These are phyloP conservation scores for Eucalyptus pumila DNA, from an alignment of 345 rosid genomes.

Conservation along the genomic window DNA sequence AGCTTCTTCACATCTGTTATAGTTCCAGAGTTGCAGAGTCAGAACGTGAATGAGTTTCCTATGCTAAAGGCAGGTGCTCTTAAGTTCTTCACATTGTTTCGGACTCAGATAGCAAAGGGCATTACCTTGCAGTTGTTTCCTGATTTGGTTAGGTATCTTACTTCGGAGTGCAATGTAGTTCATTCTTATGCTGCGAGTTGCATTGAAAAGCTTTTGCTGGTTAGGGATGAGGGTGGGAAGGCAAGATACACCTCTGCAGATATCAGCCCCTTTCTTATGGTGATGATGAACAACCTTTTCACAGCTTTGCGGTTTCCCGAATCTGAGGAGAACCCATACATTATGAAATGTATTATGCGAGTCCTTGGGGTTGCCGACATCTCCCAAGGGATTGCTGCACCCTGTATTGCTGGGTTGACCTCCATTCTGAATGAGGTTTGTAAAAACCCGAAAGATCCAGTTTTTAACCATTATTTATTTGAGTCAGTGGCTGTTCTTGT, in stretches of 20 bases:
- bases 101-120: slow-evolving; percentile 61
- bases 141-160: slow-evolving; percentile 63
- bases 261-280: slow-evolving; percentile 39
- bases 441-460: slow-evolving; percentile 83
- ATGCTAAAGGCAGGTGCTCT: slow-evolving; percentile 96
- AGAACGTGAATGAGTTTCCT: slow-evolving; percentile 61
- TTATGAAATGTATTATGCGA: slow-evolving; percentile 97
- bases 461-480: slow-evolving; percentile 89
- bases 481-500: slow-evolving; percentile 97
- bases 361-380: slow-evolving; percentile 83
- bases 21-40: slow-evolving; percentile 78
- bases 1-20: slow-evolving; percentile 65
- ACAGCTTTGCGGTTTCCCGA: slow-evolving; percentile 68
- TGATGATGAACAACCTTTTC: slow-evolving; percentile 65
- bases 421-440: slow-evolving; percentile 71
- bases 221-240: slow-evolving; percentile 82
- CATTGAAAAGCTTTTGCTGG: slow-evolving; percentile 85
- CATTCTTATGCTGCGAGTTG: slow-evolving; percentile 98
- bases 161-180: slow-evolving; percentile 79
- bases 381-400: slow-evolving; percentile 61
- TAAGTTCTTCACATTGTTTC: slow-evolving; percentile 78
- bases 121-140: slow-evolving; percentile 59
- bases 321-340: slow-evolving; percentile 92
- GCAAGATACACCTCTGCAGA: slow-evolving; percentile 60
- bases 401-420: slow-evolving; percentile 74